Base-by-base conservation (phyloP, 1,284 basidiomycete species). In the Ganoderma meredithae region DNA sequence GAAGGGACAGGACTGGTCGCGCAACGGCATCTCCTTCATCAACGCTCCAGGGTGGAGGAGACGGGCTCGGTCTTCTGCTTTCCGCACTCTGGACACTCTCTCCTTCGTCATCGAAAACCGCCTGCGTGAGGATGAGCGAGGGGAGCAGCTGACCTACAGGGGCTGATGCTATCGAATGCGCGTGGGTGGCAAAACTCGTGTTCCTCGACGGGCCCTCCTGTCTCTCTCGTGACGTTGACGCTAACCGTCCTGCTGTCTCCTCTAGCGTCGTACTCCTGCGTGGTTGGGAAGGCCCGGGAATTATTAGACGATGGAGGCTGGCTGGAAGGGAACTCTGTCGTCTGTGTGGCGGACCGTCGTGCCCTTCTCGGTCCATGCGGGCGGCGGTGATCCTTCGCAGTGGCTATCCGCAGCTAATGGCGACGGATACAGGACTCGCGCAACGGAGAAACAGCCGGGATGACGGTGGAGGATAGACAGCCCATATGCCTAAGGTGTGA, bases 281-380 rank as follows among this genome's bases (percentile, higher is more conserved):
- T 60, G 78, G 78, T 70, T 80, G 82, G 5, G 71, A 61, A 13
- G 85, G 84, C 4, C 80, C 76, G 65, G 76, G 63, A 27, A 72
- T 67, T 49, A 72, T 62, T 36, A 70, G 52, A 61, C 67, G 58
- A 53, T 69, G 71, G 53, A 72, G 81, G 71, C 81, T 84, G 69
- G 78, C 80, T 47, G 86, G 86, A 41, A 88, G 82, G 52, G 83
- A 84, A 77, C 84, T 86, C 71, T 82, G 80, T 71, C 78, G 71
- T 65, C 63, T 58, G 62, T 22, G 60, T 17, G 60, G 44, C 31
- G 61, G 61, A 47, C 47, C 62, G 41, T 65, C 63, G 55, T 64
- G 63, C 61, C 66, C 66, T 67, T 62, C 66, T 62, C 68, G 68
- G 63, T 69, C 62, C 70, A 71, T 71, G 68, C 70, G 55, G 58